phyloP scores from a whole-genome alignment of 2,329 filamentous ascomycete species.

The Neonectria magnoliae region DNA sequence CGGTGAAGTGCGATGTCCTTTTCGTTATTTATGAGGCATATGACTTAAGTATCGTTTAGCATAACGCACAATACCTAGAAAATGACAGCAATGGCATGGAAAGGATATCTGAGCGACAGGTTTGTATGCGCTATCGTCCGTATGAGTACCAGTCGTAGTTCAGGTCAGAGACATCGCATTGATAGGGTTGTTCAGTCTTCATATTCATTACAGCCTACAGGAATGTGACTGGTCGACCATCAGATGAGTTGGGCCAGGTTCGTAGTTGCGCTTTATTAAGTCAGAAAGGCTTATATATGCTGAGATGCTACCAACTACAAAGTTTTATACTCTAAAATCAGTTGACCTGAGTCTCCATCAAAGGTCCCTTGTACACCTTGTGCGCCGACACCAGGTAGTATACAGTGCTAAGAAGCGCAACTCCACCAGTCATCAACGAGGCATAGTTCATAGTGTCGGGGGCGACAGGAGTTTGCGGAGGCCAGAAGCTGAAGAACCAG shows the following conservation, averaged over 20 bases:
- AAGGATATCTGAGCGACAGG: no score
- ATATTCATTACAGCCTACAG: no score
- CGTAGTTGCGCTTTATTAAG: not conserved
- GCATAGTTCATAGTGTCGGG: slow-evolving; percentile 57
- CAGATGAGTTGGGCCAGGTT: not conserved
- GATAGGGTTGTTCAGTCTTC: no score
- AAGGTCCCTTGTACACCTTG: slow-evolving; percentile 56
- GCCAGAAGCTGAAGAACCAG: slow-evolving; percentile 66
- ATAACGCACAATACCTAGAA: no score
- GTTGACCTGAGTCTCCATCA: slow-evolving; percentile 33
- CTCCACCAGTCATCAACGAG: slow-evolving; percentile 53
- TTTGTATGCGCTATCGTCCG: no score
- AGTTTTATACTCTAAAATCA: not conserved
- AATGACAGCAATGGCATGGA: no score
- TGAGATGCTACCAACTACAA: not conserved
- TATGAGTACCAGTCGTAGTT: no score
- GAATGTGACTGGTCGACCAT: no score
- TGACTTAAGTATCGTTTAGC: no score
- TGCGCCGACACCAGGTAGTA: slow-evolving; percentile 57
- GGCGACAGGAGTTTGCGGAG: slow-evolving; percentile 38
- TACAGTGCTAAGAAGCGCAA: slow-evolving; percentile 53
- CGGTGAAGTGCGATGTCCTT: no score
- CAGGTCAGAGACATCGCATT: no score
- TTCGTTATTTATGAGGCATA: no score
- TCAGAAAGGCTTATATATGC: not conserved